Evolutionary conservation across 2,329 filamentous ascomycete genomes (phyloP).

Genomic region (Xylaria sp.): DNA sequence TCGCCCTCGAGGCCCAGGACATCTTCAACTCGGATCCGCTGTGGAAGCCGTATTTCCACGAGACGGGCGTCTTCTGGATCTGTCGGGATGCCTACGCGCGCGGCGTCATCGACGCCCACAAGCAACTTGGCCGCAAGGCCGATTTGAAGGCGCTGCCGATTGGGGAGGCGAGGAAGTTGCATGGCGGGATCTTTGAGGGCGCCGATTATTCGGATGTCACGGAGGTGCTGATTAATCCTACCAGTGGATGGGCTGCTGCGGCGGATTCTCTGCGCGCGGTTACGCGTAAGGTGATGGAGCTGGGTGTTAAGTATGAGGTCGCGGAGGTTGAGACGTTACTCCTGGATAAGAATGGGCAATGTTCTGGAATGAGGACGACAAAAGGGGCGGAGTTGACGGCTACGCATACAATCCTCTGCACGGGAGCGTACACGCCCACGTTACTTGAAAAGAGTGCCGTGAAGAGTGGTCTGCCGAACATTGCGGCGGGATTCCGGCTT

Average conservation of each 20-base stretch:
- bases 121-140: slow-evolving; percentile 23
- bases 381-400: slow-evolving; percentile 39
- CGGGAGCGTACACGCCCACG: slow-evolving; percentile 47
- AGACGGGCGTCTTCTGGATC: slow-evolving; percentile 29
- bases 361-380: slow-evolving; percentile 39
- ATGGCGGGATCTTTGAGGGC: slow-evolving; percentile 47
- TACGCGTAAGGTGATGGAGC: slow-evolving; percentile 41
- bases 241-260: slow-evolving; percentile 52
- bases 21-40: slow-evolving; percentile 44
- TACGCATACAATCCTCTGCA: slow-evolving; percentile 42
- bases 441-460: slow-evolving; percentile 41
- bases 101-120: slow-evolving; percentile 34
- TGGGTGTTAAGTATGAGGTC: slow-evolving; percentile 48
- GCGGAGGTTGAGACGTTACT: slow-evolving; percentile 40
- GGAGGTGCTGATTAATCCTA: slow-evolving; percentile 49
- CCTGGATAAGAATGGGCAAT: slow-evolving; percentile 32
- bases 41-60: slow-evolving; percentile 30
- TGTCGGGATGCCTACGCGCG: slow-evolving; percentile 28
- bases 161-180: slow-evolving; percentile 44
- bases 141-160: slow-evolving; percentile 41
- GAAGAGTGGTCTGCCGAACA: slow-evolving; percentile 38
- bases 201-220: slow-evolving; percentile 50
- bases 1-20: slow-evolving; percentile 62
- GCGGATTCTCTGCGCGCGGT: slow-evolving; percentile 46
- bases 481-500: slow-evolving; percentile 45